These are phyloP conservation scores for Colletotrichum endophyticum DNA, from an alignment of 2,329 filamentous ascomycete genomes.

Conservation along the genomic window DNA sequence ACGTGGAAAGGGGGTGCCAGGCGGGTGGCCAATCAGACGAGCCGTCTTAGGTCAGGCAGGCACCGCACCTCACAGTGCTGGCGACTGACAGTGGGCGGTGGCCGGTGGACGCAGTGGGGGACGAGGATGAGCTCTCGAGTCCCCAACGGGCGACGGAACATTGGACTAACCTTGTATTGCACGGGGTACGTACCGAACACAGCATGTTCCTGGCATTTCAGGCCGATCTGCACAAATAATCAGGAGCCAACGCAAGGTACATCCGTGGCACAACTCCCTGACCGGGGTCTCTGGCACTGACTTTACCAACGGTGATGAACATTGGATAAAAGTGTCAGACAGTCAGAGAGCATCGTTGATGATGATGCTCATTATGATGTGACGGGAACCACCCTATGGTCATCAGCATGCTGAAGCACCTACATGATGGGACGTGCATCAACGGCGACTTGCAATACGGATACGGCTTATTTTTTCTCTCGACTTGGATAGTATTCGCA, in stretches of 20 bases:
- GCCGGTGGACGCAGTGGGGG: not conserved
- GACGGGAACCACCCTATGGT: not conserved
- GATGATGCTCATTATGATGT: not conserved
- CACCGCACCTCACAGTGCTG: not conserved
- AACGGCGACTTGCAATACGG: not conserved
- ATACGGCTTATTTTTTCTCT: not conserved
- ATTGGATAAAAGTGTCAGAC: not conserved
- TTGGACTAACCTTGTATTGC: not conserved
- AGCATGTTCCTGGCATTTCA: constrained; percentile 10
- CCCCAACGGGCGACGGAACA: not conserved
- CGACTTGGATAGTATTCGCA: too few relatives aligned
- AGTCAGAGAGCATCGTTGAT: not conserved
- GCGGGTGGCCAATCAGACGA: constrained; percentile 12
- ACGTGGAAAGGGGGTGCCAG: not conserved
- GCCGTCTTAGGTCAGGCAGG: not conserved
- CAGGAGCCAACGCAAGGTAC: not conserved
- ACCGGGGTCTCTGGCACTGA: not conserved
- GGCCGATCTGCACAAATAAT: constrained; percentile 18
- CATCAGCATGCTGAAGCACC: not conserved
- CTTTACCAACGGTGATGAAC: not conserved
- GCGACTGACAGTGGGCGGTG: not conserved
- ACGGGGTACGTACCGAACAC: not conserved
- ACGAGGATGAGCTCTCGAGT: constrained; percentile 5
- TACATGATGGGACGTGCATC: not conserved
- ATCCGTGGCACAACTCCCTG: not conserved